Conservation (phyloP, 345 rosid genomes). For the Ceriops decandra region DNA sequence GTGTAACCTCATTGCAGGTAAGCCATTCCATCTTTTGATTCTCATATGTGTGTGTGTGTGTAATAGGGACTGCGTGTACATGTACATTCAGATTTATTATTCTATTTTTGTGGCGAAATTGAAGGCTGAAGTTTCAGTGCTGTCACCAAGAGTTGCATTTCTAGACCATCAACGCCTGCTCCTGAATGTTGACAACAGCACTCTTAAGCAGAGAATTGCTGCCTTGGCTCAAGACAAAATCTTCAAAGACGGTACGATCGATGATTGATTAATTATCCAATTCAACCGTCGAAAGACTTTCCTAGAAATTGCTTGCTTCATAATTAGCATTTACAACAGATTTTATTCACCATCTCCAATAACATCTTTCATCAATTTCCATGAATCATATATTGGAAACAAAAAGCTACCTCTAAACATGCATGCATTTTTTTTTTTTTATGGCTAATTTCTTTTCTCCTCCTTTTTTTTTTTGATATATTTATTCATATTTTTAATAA, state of each 20-base stretch:
- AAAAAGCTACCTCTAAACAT: too few relatives aligned
- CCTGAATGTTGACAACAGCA: constrained; percentile 33
- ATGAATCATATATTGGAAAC: too few relatives aligned
- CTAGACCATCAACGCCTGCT: constrained; percentile 34
- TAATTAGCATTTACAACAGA: too few relatives aligned
- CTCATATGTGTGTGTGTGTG: not conserved
- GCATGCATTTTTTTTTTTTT: too few relatives aligned
- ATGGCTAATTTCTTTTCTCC: too few relatives aligned
- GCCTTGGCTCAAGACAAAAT: constrained; percentile 35
- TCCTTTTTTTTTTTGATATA: too few relatives aligned
- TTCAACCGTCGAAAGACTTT: too few relatives aligned
- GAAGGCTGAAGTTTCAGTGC: constrained; percentile 33
- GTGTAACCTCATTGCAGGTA: constrained; percentile 33
- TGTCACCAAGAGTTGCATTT: constrained; percentile 36
- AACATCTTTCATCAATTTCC: too few relatives aligned
- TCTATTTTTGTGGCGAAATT: not conserved
- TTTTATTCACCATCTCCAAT: too few relatives aligned
- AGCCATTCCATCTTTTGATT: not conserved
- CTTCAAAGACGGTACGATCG: constrained; percentile 29
- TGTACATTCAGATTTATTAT: not conserved
- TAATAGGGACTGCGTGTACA: not conserved
- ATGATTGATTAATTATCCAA: too few relatives aligned
- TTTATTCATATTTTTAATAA: too few relatives aligned
- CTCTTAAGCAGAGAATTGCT: constrained; percentile 36
- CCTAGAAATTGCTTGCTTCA: too few relatives aligned